Evolutionary conservation across 768 basidiomycete species (phyloP).

Genomic region (Mycena capillaripes): DNA sequence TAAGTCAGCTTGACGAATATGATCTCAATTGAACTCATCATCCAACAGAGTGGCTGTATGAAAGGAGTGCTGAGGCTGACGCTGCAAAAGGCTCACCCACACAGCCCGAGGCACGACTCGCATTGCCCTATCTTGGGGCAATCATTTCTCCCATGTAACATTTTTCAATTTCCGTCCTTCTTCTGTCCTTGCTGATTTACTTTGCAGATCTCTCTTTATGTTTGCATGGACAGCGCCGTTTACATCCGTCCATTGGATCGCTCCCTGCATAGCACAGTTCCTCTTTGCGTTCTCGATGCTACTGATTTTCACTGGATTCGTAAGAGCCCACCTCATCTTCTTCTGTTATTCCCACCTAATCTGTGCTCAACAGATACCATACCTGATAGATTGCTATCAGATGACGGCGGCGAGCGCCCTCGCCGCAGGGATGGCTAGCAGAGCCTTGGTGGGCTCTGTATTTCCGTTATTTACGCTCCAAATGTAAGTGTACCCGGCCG

Average conservation of each 20-base stretch:
- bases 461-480: slow-evolving; percentile 33
- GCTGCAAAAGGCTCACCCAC: slow-evolving; percentile 12
- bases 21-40: background rate
- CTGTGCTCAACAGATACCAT: slow-evolving; percentile 12
- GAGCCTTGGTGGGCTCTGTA: slow-evolving; percentile 26
- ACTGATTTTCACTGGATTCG: slow-evolving; percentile 34
- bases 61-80: slow-evolving; percentile 10
- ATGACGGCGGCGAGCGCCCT: slow-evolving; percentile 32
- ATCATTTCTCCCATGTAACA: slow-evolving; percentile 10
- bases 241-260: slow-evolving; percentile 30
- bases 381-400: slow-evolving; percentile 29
- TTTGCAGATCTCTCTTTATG: slow-evolving; percentile 27
- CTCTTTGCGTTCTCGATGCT: slow-evolving; percentile 31
- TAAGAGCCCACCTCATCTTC: background rate
- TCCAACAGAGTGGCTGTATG: slow-evolving; percentile 22
- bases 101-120: slow-evolving; percentile 29
- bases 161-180: background rate
- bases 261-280: slow-evolving; percentile 30
- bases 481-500: background rate
- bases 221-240: slow-evolving; percentile 36
- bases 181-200: background rate
- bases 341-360: background rate
- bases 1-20: background rate
- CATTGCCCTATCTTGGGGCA: slow-evolving; percentile 23
- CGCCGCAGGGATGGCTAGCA: slow-evolving; percentile 30